Evolutionary conservation across 2,329 filamentous ascomycete species (phyloP).

Genomic region (Orbilia blumenaviensis): DNA sequence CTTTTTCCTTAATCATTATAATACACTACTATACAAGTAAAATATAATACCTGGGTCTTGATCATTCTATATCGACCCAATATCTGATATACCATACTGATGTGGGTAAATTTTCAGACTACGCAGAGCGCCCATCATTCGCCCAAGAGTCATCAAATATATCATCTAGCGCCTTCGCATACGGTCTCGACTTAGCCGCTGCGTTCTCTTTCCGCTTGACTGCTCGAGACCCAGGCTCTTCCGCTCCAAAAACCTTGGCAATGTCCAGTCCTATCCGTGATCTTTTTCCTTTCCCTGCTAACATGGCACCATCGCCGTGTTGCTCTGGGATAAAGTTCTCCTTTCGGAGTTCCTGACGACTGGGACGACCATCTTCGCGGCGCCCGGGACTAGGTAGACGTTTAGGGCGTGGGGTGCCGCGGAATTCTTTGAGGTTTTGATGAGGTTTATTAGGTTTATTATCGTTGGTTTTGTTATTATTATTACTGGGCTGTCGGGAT

Average conservation of each 20-base stretch:
- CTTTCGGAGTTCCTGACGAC: too few relatives aligned
- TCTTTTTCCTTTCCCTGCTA: not conserved
- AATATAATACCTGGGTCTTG: too few relatives aligned
- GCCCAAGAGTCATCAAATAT: not conserved
- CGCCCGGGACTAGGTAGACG: not conserved
- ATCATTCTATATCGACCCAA: not conserved
- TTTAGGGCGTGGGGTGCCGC: not conserved
- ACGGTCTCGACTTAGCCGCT: not conserved
- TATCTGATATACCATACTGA: too few relatives aligned
- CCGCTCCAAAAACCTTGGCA: not conserved
- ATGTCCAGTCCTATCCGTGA: not conserved
- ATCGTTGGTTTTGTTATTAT: not conserved
- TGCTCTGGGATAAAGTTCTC: not conserved
- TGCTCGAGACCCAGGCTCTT: not conserved
- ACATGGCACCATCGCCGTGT: not conserved
- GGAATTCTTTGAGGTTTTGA: too few relatives aligned
- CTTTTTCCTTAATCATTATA: not conserved
- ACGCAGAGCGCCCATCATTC: not conserved
- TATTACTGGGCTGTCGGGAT: too few relatives aligned
- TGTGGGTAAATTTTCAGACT: not conserved
- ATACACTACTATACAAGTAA: conserved; percentile 21
- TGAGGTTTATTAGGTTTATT: not conserved
- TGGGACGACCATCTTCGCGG: not conserved
- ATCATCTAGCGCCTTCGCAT: not conserved
- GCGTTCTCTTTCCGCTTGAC: not conserved